Conservation (phyloP, 805 yeast genomes). For the Wickerhamiella slavikovae region DNA sequence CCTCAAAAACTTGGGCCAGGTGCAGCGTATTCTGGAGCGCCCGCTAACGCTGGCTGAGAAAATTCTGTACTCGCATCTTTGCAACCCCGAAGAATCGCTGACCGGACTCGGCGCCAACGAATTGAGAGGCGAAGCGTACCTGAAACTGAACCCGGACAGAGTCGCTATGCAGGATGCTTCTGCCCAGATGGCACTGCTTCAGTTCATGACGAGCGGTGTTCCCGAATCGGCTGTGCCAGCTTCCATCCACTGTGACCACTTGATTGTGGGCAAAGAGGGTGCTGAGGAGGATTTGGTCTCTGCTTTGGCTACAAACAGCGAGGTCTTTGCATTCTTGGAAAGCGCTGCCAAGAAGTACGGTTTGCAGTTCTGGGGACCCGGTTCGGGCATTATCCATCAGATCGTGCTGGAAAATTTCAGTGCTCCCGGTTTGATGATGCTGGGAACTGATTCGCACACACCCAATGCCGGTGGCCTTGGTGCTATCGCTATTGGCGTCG, state of each 20-base stretch:
- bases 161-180: slow-evolving; percentile 99
- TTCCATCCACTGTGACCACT: slow-evolving; percentile 94
- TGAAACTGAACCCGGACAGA: slow-evolving; percentile 88
- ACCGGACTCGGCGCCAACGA: slow-evolving; percentile 28
- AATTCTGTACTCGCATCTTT: slow-evolving; percentile 79
- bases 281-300: slow-evolving; percentile 64
- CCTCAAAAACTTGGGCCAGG: slow-evolving; percentile 37
- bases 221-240: slow-evolving; percentile 77
- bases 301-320: slow-evolving; percentile 74
- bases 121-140: slow-evolving; percentile 74
- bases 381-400: slow-evolving; percentile 97
- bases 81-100: slow-evolving; percentile 68
- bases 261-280: slow-evolving; percentile 90
- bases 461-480: slow-evolving; percentile 99
- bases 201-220: slow-evolving; percentile 94
- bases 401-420: slow-evolving; percentile 92
- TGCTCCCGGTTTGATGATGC: slow-evolving; percentile 91
- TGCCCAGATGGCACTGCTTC: slow-evolving; percentile 96
- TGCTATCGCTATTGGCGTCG: slow-evolving; percentile 96
- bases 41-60: slow-evolving; percentile 93
- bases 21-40: slow-evolving; percentile 41
- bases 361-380: slow-evolving; percentile 98
- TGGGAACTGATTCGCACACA: slow-evolving; percentile 97
- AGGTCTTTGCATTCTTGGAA: slow-evolving; percentile 86
- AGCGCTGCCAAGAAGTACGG: slow-evolving; percentile 89